Base-by-base conservation (phyloP, 23 red algal genomes). In the Agarophyton chilense region DNA sequence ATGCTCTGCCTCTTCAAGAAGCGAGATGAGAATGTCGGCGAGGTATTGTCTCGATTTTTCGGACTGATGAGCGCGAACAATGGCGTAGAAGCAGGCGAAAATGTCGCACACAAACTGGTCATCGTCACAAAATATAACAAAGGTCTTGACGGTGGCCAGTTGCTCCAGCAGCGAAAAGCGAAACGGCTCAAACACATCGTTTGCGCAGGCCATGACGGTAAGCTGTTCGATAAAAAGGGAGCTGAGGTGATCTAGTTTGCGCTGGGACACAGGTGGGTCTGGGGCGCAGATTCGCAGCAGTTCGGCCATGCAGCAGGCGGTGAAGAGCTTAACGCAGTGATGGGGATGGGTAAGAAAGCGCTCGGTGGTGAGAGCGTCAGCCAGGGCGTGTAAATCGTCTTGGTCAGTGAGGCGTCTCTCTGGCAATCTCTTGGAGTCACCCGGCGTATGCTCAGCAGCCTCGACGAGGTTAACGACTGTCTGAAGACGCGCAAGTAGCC, bases 91-190 rank as follows among this genome's bases (percentile, higher is more conserved):
- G 45, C 56, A 81, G 49, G 76, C 88, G 45, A 91, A 91, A 21
- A 82, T 46, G 28, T 91, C 88, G 44, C 75, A 82, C 40, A 82
- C 76, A 53, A 91, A 62, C 8, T 29, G 34, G 46, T 71, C 32
- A 2, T 91, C 77, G 60, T 91, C 88, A 38, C 65, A 50, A 56
- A 91, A 91, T 10, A 91, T 81, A 19, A 91, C 75, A 74, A 91
- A 91, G 38, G 45, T 82, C 77, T 91, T 91, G 11, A 82, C 76
- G 52, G 74, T 91, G 19, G 88, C 58, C 14, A 91, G 76, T 25
- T 82, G 88, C 77, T 91, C 88, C 38, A 91, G 64, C 76, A 91
- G 76, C 43, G 76, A 82, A 21, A 91, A 91, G 41, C 88, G 75
- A 28, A 62, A 81, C 1, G 33, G 16, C 47, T 81, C 75, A 18